Percentiles rank a stretch among this genome's conserved stretches.
Evolutionary conservation across 108 stramenopile genomes (phyloP).

Genomic region (Skeletonema marinoi): DNA sequence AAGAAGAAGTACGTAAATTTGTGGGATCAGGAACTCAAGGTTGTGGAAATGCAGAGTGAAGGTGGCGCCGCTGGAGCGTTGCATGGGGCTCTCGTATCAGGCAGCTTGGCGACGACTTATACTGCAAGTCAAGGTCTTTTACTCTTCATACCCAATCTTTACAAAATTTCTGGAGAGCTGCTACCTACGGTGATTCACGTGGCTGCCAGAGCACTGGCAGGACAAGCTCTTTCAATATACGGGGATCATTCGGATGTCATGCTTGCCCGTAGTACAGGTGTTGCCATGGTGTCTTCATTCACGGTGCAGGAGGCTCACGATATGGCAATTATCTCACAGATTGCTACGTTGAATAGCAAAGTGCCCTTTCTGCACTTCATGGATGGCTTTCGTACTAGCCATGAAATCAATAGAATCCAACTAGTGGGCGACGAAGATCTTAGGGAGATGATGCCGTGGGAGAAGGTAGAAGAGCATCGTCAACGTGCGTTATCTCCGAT

Average conservation of each 20-base stretch:
- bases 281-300: slow-evolving; percentile 62
- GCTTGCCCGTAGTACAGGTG: slow-evolving; percentile 61
- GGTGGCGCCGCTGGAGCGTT: slow-evolving; percentile 68
- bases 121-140: slow-evolving; percentile 67
- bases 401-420: slow-evolving; percentile 64
- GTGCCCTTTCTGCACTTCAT: slow-evolving; percentile 70
- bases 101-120: slow-evolving; percentile 61
- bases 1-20: slow-evolving; percentile 52
- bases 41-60: slow-evolving; percentile 63
- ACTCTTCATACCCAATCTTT: slow-evolving; percentile 65
- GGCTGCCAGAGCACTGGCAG: slow-evolving; percentile 62
- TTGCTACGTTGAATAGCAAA: slow-evolving; percentile 60
- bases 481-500: slow-evolving; percentile 63
- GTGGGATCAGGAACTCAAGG: slow-evolving; percentile 64
- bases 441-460: slow-evolving; percentile 56
- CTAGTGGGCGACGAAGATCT: slow-evolving; percentile 57
- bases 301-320: slow-evolving; percentile 71
- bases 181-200: slow-evolving; percentile 71
- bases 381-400: slow-evolving; percentile 70
- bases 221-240: slow-evolving; percentile 64
- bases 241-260: slow-evolving; percentile 72
- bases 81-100: slow-evolving; percentile 62
- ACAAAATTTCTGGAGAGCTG: slow-evolving; percentile 70
- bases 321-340: slow-evolving; percentile 62
- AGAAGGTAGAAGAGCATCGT: slow-evolving; percentile 65